Base-by-base conservation (phyloP, 805 yeast species). In the Nakazawaea sp. region DNA sequence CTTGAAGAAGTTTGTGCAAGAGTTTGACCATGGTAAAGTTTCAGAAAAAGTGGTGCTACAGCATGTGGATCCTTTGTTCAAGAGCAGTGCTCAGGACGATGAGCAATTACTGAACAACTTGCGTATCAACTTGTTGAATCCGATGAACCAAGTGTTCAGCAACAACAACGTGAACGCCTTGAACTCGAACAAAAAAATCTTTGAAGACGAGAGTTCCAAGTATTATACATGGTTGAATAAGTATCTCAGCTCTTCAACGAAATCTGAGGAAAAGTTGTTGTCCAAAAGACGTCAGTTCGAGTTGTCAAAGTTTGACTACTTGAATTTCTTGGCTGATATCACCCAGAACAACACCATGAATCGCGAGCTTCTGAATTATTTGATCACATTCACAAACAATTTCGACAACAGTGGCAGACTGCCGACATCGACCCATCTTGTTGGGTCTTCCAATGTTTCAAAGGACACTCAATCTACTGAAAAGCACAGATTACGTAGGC, bases 201-300 rank as follows among this genome's bases (percentile, higher is more conserved):
- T 60, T 37, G 65, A 59, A 40, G 65, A 60, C 17, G 65, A 60
- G 40, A 56, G 62, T 26, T 56, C 55, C 36, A 55, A 51, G 27
- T 60, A 49, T 42, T 60, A 60, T 37, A 61, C 58, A 12, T 60
- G 62, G 61, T 33, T 59, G 10, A 55, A 60, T 3, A 58, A 56
- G 38, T 45, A 55, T 25, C 41, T 59, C 30, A 45, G 56, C 27
- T 57, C 62, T 1, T 21, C 24, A 10, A 7, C 24, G 24, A 8
- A 7, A 10, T 55, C 52, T 28, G 58, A 56, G 30, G 64, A 59
- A 13, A 59, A 58, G 39, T 44, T 58, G 11, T 42, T 60, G 10
- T n/a, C 34, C 16, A 59, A 51, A 29, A 47, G 46, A 30, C 58
- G 56, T 33, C 30, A 47, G 1, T 60, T 59, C 45, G 58, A 52